A percentile compares a stretch with the other conserved stretches of the same genome.
These are phyloP conservation scores for Zanthoxylum bungeanum DNA, from an alignment of 345 rosid genomes.

Conservation along the genomic window DNA sequence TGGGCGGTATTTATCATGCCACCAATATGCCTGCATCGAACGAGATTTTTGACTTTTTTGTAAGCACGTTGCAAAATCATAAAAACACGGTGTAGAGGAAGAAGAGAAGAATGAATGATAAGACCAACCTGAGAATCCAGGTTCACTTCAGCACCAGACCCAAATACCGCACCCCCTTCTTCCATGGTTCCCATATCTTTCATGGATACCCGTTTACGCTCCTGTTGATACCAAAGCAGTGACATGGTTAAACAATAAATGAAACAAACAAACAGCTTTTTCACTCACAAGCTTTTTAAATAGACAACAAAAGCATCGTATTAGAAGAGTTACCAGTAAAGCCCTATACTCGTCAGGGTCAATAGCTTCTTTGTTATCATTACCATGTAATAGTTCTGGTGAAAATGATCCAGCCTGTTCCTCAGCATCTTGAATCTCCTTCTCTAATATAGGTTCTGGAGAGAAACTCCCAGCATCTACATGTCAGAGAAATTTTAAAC, in stretches of 20 bases:
- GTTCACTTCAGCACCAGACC: conserved; percentile 88
- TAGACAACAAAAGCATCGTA: background rate
- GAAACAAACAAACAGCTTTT: conserved; percentile 4
- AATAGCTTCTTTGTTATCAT: conserved; percentile 80
- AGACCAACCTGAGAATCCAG: conserved; percentile 79
- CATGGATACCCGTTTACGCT: conserved; percentile 68
- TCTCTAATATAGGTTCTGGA: conserved; percentile 53
- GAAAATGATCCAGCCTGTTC: conserved; percentile 86
- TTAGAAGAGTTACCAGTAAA: conserved; percentile 48
- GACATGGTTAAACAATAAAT: conserved; percentile 13
- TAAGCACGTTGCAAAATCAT: background rate
- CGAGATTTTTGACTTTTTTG: background rate
- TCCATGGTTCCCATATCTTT: conserved; percentile 96
- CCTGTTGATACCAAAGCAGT: conserved; percentile 36
- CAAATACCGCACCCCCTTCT: conserved; percentile 94
- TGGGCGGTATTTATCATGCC: conserved; percentile 98
- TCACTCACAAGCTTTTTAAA: background rate
- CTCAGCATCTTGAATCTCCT: conserved; percentile 54
- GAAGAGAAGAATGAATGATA: background rate
- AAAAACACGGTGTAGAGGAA: background rate
- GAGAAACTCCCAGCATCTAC: conserved; percentile 57
- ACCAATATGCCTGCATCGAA: conserved; percentile 77
- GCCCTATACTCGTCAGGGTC: conserved; percentile 96
- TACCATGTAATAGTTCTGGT: conserved; percentile 80
- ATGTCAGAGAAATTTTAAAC: conserved; percentile 12